Conservation (phyloP, 768 basidiomycete genomes). For the Suillus tomentosus region DNA sequence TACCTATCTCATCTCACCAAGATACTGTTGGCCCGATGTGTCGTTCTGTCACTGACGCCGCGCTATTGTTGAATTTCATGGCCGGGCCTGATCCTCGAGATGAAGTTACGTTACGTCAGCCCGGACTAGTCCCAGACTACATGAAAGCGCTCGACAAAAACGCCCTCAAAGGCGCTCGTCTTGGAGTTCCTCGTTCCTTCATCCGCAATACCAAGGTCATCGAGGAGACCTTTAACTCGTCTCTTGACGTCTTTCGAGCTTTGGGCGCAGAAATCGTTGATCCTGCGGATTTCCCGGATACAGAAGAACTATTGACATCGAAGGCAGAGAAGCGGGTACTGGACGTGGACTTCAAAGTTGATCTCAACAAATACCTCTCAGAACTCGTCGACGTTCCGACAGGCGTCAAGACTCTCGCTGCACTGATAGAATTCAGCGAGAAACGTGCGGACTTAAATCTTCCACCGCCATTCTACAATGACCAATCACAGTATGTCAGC, state of each 20-base stretch:
- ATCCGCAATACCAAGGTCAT: conserved; percentile 25
- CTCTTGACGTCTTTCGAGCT: conserved; percentile 37
- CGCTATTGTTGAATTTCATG: conserved; percentile 53
- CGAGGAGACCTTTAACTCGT: conserved; percentile 39
- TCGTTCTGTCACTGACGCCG: conserved; percentile 55
- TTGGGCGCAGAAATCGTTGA: conserved; percentile 52
- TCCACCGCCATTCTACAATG: conserved; percentile 28
- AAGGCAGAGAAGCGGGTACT: conserved; percentile 54
- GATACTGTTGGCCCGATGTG: conserved; percentile 63
- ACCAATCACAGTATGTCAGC: conserved; percentile 21
- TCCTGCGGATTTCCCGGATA: conserved; percentile 56
- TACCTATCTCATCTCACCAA: conserved; percentile 59
- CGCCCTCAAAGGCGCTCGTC: conserved; percentile 50
- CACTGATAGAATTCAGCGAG: conserved; percentile 56
- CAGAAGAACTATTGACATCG: conserved; percentile 40
- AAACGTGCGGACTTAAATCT: conserved; percentile 49
- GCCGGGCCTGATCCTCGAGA: conserved; percentile 56
- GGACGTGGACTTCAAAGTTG: conserved; percentile 55
- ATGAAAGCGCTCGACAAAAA: conserved; percentile 50
- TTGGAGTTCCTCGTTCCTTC: conserved; percentile 53
- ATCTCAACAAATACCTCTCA: conserved; percentile 41
- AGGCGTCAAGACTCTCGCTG: conserved; percentile 55
- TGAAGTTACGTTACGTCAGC: conserved; percentile 53
- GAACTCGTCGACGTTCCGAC: conserved; percentile 51
- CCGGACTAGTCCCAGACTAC: conserved; percentile 53